Conservation (phyloP, 257 asterid genomes). For the Jasminum sambac region DNA sequence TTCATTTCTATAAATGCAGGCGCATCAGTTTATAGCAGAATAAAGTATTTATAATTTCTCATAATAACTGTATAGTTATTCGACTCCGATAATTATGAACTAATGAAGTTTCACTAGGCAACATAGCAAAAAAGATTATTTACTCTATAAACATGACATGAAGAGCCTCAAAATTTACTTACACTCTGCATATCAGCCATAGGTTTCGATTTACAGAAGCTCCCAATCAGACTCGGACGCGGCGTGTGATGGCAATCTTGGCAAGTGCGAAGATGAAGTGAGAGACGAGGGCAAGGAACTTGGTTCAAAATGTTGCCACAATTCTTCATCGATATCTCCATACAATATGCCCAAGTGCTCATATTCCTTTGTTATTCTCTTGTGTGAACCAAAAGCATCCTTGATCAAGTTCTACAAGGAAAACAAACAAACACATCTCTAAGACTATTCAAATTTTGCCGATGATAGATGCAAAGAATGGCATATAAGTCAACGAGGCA, state of each 20-base stretch:
- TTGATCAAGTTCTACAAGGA: constrained; percentile 50
- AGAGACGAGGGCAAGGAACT: constrained; percentile 26
- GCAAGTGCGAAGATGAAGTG: constrained; percentile 18
- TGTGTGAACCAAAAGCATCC: constrained; percentile 57
- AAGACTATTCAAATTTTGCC: not conserved
- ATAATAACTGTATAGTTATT: not conserved
- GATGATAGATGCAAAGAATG: too few relatives aligned
- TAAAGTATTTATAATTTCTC: not conserved
- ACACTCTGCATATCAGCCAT: constrained; percentile 3
- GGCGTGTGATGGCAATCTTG: constrained; percentile 30
- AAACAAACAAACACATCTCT: constrained; percentile 6
- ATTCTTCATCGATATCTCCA: constrained; percentile 60
- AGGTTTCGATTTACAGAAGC: constrained; percentile 43
- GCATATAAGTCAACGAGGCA: too few relatives aligned
- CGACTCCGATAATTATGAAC: not conserved
- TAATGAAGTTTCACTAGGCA: not conserved
- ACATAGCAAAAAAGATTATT: not conserved
- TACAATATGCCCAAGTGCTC: constrained; percentile 57
- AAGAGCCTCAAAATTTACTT: not conserved
- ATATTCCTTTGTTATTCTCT: constrained; percentile 74
- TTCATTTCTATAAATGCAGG: too few relatives aligned
- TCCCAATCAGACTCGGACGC: constrained; percentile 64
- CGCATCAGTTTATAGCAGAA: not conserved
- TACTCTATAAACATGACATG: not conserved
- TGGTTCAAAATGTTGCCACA: constrained; percentile 32